Conservation (phyloP, 1,284 basidiomycete species). For the Wolfiporia cocos region DNA sequence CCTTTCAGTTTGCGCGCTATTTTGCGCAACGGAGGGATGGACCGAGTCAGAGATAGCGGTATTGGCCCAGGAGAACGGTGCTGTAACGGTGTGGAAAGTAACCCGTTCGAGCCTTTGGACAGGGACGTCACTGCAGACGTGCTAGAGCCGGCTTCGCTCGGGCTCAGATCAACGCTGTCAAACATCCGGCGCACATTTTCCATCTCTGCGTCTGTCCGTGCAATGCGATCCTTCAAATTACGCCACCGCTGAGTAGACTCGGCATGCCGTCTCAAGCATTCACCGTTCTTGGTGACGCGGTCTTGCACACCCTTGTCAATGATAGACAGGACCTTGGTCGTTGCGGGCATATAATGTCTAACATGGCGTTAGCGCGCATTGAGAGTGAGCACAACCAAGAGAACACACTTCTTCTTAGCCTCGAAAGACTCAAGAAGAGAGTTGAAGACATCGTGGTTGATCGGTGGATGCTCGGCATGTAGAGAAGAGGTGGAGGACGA, state of each 20-base stretch:
- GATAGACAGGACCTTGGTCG: slow-evolving; percentile 87
- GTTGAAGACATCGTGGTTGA: slow-evolving; percentile 57
- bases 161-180: slow-evolving; percentile 36
- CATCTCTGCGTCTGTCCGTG: slow-evolving; percentile 80
- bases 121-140: slow-evolving; percentile 46
- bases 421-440: slow-evolving; percentile 68
- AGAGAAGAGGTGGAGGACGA: slow-evolving; percentile 39
- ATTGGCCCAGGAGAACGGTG: slow-evolving; percentile 22
- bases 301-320: slow-evolving; percentile 90
- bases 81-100: slow-evolving; percentile 58
- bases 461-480: slow-evolving; percentile 44
- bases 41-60: slow-evolving; percentile 43
- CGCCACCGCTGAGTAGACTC: slow-evolving; percentile 85
- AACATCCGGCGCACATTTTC: slow-evolving; percentile 61
- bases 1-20: slow-evolving; percentile 64
- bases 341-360: slow-evolving; percentile 89
- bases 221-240: slow-evolving; percentile 68
- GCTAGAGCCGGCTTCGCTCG: slow-evolving; percentile 65
- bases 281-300: slow-evolving; percentile 90
- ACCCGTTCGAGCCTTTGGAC: slow-evolving; percentile 33
- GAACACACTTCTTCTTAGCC: slow-evolving; percentile 76
- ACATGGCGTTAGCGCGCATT: slow-evolving; percentile 8
- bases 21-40: slow-evolving; percentile 73
- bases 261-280: slow-evolving; percentile 81
- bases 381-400: not conserved